Evolutionary conservation across 177 flowering plant genomes (phyloP).

Genomic region (Vitis hybrid): DNA sequence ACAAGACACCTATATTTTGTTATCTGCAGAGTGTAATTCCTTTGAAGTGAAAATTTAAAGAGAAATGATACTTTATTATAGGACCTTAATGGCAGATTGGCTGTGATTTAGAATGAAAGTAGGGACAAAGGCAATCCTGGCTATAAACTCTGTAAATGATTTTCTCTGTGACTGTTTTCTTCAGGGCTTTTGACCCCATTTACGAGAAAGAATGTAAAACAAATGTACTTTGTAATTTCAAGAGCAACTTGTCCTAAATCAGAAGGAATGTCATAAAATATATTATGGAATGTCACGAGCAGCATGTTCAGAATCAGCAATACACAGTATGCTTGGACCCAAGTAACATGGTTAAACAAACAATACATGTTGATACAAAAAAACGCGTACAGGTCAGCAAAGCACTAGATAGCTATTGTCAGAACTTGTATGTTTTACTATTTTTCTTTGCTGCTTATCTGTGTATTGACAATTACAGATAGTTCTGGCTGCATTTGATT

Average conservation of each 20-base stretch:
- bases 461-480: not conserved
- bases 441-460: not conserved
- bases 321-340: not conserved
- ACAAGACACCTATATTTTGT: not conserved
- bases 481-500: not conserved
- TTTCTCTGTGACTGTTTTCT: not conserved
- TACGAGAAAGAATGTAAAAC: not conserved
- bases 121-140: too few species aligned
- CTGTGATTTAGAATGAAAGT: too few species aligned
- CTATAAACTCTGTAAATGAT: not conserved
- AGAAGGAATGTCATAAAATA: not conserved
- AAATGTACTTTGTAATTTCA: not conserved
- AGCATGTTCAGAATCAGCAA: not conserved
- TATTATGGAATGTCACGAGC: not conserved
- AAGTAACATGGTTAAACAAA: not conserved
- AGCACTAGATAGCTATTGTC: not conserved
- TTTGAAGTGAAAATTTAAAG: too few species aligned
- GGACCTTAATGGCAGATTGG: too few species aligned
- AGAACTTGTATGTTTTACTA: not conserved
- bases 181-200: not conserved
- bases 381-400: constrained; percentile 1
- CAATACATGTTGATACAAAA: too few species aligned
- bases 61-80: too few species aligned
- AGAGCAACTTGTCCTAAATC: not conserved
- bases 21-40: too few species aligned